Base-by-base conservation (phyloP, 2,329 filamentous ascomycete species). In the Colletotrichum viniferum region DNA sequence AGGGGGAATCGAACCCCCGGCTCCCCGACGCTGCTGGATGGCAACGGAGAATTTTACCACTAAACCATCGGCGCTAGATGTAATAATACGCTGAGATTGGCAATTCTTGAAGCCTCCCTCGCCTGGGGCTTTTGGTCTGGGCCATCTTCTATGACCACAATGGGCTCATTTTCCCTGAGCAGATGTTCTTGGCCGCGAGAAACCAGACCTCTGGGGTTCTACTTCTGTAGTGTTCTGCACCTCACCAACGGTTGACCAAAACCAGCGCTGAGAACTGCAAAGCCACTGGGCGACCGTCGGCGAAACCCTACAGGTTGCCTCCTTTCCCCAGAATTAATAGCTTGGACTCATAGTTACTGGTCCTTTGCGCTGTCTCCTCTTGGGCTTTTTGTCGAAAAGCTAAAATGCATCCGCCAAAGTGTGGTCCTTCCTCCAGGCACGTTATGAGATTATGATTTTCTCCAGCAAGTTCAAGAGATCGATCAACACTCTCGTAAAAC, bases 11-110 rank as follows among this genome's bases (percentile, higher is more conserved):
- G 67, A 69, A 69, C 56, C 67, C 67, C 67, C 67, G 67, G 67
- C 67, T 69, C 66, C 66, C 66, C 66, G 66, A 69, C 66, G 66
- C n/a, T 69, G 66, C 66, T 69, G 26, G 18, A 13, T 69, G 67
- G 67, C 67, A 69, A 69, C 67, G 67, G 67, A 69, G 67, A 69
- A 69, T 69, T 69, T 69, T 69, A 69, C 67, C 67, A 62, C 67
- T 62, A 69, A 62, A 69, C 67, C 67, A 69, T 69, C 67, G 67
- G 67, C 67, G 66, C 66, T 28, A 28, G 7, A 4, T 3, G 10
- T 30, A 9, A 30, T 0, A 30, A 10, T 0, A 1, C 1, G 4
- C 1, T 1, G 3, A 30, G 30, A 30, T 30, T 3, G 30, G 10
- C 9, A 3, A 30, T 30, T 10, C 1, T 24, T 55, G 48, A 12